Evolutionary conservation across 805 yeast genomes (phyloP).

Genomic region (Yarrowia sp.): DNA sequence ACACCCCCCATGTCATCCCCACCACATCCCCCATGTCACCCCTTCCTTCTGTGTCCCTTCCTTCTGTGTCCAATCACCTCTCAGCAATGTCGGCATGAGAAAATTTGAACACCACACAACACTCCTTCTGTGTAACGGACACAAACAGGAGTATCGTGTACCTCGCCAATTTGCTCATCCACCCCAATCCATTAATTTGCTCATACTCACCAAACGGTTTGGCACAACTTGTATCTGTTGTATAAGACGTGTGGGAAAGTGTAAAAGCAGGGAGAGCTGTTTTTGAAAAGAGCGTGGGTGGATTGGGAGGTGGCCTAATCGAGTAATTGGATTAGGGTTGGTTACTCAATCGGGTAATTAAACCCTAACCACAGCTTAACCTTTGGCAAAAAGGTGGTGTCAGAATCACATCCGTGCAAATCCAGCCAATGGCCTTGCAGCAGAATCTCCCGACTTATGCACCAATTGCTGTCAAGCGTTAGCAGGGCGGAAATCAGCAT

Average conservation of each 20-base stretch:
- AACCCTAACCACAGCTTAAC: not conserved
- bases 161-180: slow-evolving; percentile 6
- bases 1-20: not conserved
- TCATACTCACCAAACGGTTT: slow-evolving; percentile 26
- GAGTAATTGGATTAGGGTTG: slow-evolving; percentile 1
- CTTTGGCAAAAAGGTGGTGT: slow-evolving; percentile 21
- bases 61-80: not conserved
- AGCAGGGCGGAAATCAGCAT: not conserved
- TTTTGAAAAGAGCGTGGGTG: slow-evolving; percentile 20
- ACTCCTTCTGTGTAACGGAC: not conserved
- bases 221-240: slow-evolving; percentile 24
- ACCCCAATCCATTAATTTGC: slow-evolving; percentile 1
- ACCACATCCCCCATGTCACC: not conserved
- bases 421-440: slow-evolving; percentile 23
- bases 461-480: slow-evolving; percentile 22
- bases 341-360: not conserved
- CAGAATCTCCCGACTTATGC: slow-evolving; percentile 6
- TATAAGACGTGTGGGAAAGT: slow-evolving; percentile 26
- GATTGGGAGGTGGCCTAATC: not conserved
- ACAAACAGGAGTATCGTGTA: not conserved
- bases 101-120: not conserved
- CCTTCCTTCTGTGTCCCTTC: not conserved
- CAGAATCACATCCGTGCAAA: slow-evolving; percentile 2
- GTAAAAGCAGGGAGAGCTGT: slow-evolving; percentile 26
- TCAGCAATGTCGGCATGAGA: no score